phyloP scores from a whole-genome alignment of 2,329 filamentous ascomycete species.

The Venturia nashicola region DNA sequence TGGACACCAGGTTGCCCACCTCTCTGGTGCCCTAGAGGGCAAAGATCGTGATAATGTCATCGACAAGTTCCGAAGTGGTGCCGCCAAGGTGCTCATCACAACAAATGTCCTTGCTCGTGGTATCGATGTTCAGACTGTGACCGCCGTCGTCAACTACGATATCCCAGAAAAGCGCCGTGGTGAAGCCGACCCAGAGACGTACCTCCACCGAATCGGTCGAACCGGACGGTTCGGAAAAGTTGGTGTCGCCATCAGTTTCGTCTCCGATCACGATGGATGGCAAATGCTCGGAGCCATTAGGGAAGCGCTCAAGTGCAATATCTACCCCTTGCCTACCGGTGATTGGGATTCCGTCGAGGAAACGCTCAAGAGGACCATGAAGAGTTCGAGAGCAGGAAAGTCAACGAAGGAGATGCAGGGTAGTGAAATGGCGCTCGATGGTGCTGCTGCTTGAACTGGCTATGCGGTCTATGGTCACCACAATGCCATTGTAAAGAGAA shows the following conservation, averaged over 20 bases:
- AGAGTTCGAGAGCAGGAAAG: slow-evolving; percentile 28
- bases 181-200: slow-evolving; percentile 79
- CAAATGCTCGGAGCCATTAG: slow-evolving; percentile 69
- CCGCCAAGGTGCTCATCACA: slow-evolving; percentile 91
- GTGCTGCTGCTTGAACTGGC: background rate
- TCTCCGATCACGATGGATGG: slow-evolving; percentile 77
- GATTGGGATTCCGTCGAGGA: slow-evolving; percentile 89
- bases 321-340: slow-evolving; percentile 67
- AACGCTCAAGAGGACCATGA: slow-evolving; percentile 55
- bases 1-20: slow-evolving; percentile 80
- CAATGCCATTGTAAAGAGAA: background rate
- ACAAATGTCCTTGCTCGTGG: slow-evolving; percentile 94
- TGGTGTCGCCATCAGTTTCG: slow-evolving; percentile 89
- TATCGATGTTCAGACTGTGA: slow-evolving; percentile 84
- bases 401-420: slow-evolving; percentile 25
- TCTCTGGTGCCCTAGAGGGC: slow-evolving; percentile 83
- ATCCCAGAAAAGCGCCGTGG: slow-evolving; percentile 46
- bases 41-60: slow-evolving; percentile 71
- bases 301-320: slow-evolving; percentile 64
- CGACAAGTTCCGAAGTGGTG: slow-evolving; percentile 71
- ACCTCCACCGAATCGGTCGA: slow-evolving; percentile 93
- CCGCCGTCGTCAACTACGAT: slow-evolving; percentile 95
- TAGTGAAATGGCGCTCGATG: background rate
- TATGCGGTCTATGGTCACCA: background rate
- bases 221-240: slow-evolving; percentile 95